phyloP scores from a whole-genome alignment of 1,284 basidiomycete genomes.

The Ustilago xerochloae region DNA sequence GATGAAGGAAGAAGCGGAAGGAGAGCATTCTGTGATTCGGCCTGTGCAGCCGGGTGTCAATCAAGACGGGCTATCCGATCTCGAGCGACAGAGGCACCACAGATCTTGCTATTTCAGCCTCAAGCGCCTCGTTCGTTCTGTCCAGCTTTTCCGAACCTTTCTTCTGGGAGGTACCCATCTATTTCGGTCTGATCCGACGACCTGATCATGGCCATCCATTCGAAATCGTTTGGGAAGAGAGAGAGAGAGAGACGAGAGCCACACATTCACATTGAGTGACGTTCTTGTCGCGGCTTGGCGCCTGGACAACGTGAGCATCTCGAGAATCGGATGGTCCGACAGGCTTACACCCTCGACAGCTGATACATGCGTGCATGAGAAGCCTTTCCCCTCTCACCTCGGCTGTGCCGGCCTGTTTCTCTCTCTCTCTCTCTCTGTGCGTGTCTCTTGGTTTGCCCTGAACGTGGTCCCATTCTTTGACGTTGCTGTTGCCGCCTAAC shows the following conservation, averaged over 20 bases:
- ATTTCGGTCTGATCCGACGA: too few relatives aligned
- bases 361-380: slow-evolving; percentile 15
- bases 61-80: slow-evolving; percentile 6
- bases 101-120: neutral
- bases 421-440: neutral
- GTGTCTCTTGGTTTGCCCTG: slow-evolving; percentile 3
- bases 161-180: neutral
- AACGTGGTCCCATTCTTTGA: slow-evolving; percentile 8
- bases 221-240: too few relatives aligned
- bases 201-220: too few relatives aligned
- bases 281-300: too few relatives aligned
- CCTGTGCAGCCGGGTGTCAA: neutral
- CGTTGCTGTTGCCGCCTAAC: neutral
- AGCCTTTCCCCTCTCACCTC: neutral
- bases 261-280: too few relatives aligned
- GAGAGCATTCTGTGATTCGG: slow-evolving; percentile 1
- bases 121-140: slow-evolving; percentile 1
- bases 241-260: too few relatives aligned
- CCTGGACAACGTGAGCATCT: too few relatives aligned
- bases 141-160: neutral
- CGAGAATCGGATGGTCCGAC: neutral
- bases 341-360: neutral
- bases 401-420: neutral
- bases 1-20: neutral
- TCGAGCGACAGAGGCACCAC: neutral